phyloP scores from a whole-genome alignment of 1,284 basidiomycete genomes.

The Fomitopsis pinicola region DNA sequence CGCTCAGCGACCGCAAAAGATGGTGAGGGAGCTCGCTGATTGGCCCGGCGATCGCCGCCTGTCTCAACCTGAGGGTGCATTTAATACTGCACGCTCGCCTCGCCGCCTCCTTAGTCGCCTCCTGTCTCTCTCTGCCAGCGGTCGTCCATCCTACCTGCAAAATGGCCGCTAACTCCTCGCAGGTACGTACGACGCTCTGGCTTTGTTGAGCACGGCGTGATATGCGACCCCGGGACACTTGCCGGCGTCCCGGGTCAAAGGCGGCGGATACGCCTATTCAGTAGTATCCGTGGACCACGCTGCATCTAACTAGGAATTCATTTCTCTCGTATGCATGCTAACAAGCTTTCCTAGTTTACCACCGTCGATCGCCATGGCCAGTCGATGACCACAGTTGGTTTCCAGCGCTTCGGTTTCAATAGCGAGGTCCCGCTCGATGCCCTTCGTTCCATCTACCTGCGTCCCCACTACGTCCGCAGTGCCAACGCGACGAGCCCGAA shows the following conservation, averaged over 20 bases:
- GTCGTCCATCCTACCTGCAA: background rate
- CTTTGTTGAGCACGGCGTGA: background rate
- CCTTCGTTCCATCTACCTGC: slow-evolving; percentile 83
- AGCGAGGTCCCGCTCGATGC: slow-evolving; percentile 75
- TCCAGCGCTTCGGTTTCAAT: slow-evolving; percentile 84
- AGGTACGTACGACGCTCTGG: background rate
- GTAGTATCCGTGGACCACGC: background rate
- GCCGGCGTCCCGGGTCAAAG: background rate
- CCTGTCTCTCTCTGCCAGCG: background rate
- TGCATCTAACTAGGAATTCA: background rate
- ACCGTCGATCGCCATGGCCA: slow-evolving; percentile 70
- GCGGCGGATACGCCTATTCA: background rate
- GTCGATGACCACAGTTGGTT: slow-evolving; percentile 78
- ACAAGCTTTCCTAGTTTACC: slow-evolving; percentile 37
- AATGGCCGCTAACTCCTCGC: background rate
- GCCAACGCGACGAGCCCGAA: slow-evolving; percentile 36
- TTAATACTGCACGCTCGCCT: background rate
- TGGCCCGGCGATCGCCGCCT: slow-evolving; percentile 8
- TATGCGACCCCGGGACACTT: background rate
- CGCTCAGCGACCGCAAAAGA: slow-evolving; percentile 2
- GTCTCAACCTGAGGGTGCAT: background rate
- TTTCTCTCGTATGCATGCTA: background rate
- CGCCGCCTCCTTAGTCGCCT: background rate
- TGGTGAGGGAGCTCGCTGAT: slow-evolving; percentile 5
- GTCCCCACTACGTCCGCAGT: slow-evolving; percentile 68